Evolutionary conservation across 2,329 filamentous ascomycete genomes (phyloP), one percentile per base, ranked within the genome.

Genomic region (Trichophyton rubrum): DNA sequence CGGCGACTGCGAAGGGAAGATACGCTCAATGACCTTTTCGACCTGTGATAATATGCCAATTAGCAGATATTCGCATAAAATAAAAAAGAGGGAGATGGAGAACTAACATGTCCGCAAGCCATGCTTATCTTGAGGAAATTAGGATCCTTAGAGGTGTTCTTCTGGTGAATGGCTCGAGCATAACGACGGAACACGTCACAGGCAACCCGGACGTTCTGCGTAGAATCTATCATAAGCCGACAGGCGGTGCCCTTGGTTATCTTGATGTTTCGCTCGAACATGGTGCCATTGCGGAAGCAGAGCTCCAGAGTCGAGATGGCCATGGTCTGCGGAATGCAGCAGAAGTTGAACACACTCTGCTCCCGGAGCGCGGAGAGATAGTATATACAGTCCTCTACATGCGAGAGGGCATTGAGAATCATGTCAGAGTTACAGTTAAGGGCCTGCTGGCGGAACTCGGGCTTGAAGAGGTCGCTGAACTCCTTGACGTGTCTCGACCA

Each of bases 291-390:
- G 69, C 88, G 87, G 83, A 97, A 99, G 68, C 92, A 88, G 17
- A 90, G 79, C 67, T 96, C 91, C 47, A 97, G 78, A 0, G 92
- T 97, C 7, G 93, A 92, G 72, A 99, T 96, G 59, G 92, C 93
- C 93, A 99, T 99, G 65, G 85, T 80, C 75, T 99, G 93, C 1
- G 93, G 93, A 65, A 99, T 99, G 61, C 92, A 92, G 56, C 90
- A 90, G 74, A 99, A 99, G 81, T 99, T 99, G 84, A 99, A 99
- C 27, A 96, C 90, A 71, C 90, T 95, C 78, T 99, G 93, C 71
- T 99, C 93, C 66, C 87, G 86, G 65, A 99, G 84, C 55, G 89
- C 93, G 3, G 92, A 92, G 78, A 99, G 90, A 77, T 97, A 99
- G 79, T 91, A 96, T n/a, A 99, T 77, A 71, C 92, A 97, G 70